phyloP scores from a whole-genome alignment of 257 asterid species.

The Echium plantagineum region DNA sequence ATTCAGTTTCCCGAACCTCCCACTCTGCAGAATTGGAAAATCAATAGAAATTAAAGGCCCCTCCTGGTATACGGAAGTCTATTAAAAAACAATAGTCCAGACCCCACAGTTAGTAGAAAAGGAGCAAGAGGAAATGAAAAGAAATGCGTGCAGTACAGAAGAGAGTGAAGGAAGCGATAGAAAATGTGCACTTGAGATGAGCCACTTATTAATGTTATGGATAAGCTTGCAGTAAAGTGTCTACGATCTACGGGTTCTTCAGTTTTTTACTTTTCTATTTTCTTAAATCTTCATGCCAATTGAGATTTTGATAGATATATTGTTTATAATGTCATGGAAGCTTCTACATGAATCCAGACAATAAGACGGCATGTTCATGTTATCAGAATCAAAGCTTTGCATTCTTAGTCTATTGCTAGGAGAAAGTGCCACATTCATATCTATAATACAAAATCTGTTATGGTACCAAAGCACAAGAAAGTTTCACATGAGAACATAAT shows the following conservation, averaged over 20 bases:
- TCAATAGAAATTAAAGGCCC: neutral
- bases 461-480: neutral
- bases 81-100: neutral
- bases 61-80: neutral
- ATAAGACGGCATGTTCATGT: neutral
- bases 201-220: neutral
- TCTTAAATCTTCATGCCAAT: neutral
- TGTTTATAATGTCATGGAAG: neutral
- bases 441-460: neutral
- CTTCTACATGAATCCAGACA: neutral
- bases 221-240: neutral
- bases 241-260: neutral
- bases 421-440: neutral
- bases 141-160: neutral
- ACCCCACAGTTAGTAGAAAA: neutral
- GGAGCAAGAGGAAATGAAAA: neutral
- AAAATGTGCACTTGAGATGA: neutral
- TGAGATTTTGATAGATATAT: neutral
- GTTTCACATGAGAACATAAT: neutral
- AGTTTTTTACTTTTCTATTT: neutral
- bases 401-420: neutral
- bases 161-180: neutral
- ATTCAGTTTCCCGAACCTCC: constrained; percentile 91
- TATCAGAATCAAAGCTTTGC: neutral
- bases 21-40: constrained; percentile 51